Percentiles rank a stretch among this genome's conserved stretches.
These are phyloP conservation scores for Stemphylium vesicarium DNA, from an alignment of 2,329 filamentous ascomycete genomes.

Conservation along the genomic window DNA sequence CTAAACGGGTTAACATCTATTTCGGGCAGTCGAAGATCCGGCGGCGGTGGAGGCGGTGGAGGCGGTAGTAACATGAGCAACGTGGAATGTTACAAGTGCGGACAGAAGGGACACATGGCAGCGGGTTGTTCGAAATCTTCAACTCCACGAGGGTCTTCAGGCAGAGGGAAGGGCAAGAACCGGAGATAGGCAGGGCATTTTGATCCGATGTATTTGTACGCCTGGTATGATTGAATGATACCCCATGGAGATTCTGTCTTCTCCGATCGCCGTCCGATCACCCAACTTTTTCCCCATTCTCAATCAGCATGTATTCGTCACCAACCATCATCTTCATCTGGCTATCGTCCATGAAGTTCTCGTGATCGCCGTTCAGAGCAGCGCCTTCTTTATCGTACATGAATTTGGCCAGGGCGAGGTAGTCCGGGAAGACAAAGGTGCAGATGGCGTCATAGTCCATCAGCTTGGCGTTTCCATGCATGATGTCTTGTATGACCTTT, in stretches of 20 bases:
- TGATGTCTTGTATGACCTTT: conserved; percentile 53
- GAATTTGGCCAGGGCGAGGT: conserved; percentile 54
- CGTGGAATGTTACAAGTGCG: conserved; percentile 66
- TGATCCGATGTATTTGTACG: conserved; percentile 6
- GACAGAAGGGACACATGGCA: conserved; percentile 66
- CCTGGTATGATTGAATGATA: conserved; percentile 21
- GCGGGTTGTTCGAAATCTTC: conserved; percentile 58
- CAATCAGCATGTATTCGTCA: conserved; percentile 52
- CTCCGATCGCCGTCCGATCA: conserved; percentile 2
- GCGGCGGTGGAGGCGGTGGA: conserved; percentile 12
- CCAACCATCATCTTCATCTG: conserved; percentile 56
- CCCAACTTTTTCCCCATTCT: conserved; percentile 25
- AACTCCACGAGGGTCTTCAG: conserved; percentile 31
- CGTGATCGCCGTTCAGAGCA: conserved; percentile 46
- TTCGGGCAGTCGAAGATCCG: conserved; percentile 54
- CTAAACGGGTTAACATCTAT: conserved; percentile 69
- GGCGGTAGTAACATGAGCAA: conserved; percentile 42
- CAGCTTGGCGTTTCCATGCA: conserved; percentile 53
- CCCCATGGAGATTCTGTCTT: conserved; percentile 19
- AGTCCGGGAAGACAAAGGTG: conserved; percentile 57
- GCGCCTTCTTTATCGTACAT: conserved; percentile 55
- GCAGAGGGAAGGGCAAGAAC: conserved; percentile 32
- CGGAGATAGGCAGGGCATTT: conserved; percentile 23
- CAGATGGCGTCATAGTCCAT: conserved; percentile 57
- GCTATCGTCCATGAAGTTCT: conserved; percentile 50